These are phyloP conservation scores for Parafenestella ontariensis DNA, from an alignment of 2,329 filamentous ascomycete species.

Conservation along the genomic window DNA sequence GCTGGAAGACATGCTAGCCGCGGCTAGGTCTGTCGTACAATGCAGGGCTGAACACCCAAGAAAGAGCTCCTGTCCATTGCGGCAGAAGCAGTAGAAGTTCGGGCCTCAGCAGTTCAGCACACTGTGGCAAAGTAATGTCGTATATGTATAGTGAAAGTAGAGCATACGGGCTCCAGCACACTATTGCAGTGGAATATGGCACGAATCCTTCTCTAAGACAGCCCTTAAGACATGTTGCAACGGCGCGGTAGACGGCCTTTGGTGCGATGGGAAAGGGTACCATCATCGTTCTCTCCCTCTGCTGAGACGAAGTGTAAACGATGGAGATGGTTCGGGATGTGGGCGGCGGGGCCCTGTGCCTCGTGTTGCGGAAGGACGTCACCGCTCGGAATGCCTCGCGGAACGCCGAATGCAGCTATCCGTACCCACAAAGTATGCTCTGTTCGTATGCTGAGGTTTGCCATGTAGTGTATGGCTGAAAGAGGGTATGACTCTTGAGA, in stretches of 20 bases:
- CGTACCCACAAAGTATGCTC: not conserved
- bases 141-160: not conserved
- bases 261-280: not conserved
- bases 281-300: too few relatives aligned
- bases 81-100: not conserved
- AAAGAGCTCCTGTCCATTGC: not conserved
- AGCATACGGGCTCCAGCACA: too few relatives aligned
- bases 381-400: slow-evolving; percentile 20
- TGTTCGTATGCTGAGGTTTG: not conserved
- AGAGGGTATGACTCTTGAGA: not conserved
- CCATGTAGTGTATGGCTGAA: not conserved
- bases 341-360: not conserved
- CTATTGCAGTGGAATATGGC: too few relatives aligned
- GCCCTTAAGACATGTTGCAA: too few relatives aligned
- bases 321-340: slow-evolving; percentile 4
- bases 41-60: too few relatives aligned
- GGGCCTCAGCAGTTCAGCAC: not conserved
- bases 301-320: too few relatives aligned
- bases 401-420: slow-evolving; percentile 11
- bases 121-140: not conserved
- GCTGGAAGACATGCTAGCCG: too few relatives aligned
- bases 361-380: slow-evolving; percentile 20
- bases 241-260: too few relatives aligned
- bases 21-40: too few relatives aligned
- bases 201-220: too few relatives aligned